phyloP scores from a whole-genome alignment of 768 basidiomycete species.

The Leccinum rimulosum region DNA sequence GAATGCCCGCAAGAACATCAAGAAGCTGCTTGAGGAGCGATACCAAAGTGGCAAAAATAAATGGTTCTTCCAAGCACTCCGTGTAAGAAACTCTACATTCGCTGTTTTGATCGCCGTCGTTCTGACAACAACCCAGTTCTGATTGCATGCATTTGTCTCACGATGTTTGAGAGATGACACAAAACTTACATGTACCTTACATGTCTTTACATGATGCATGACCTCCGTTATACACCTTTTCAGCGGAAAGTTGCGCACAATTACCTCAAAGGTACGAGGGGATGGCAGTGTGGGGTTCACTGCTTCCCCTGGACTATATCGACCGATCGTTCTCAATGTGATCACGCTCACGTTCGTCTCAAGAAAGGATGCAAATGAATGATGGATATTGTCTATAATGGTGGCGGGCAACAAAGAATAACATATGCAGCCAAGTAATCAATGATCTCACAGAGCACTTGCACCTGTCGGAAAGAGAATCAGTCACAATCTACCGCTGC shows the following conservation, averaged over 20 bases:
- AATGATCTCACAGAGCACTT: conserved; percentile 42
- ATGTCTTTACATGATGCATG: conserved; percentile 31
- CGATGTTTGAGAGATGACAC: conserved; percentile 19
- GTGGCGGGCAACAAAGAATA: conserved; percentile 8
- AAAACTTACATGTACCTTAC: conserved; percentile 41
- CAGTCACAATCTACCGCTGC: background rate
- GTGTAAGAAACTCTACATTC: conserved; percentile 46
- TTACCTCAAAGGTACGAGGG: background rate
- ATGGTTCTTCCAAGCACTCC: conserved; percentile 92
- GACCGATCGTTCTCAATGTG: background rate
- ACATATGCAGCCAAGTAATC: conserved; percentile 14
- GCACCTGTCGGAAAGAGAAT: conserved; percentile 36
- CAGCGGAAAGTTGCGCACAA: background rate
- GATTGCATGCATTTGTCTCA: conserved; percentile 18
- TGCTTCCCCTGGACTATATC: background rate
- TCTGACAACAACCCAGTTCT: conserved; percentile 31
- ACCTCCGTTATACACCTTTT: conserved; percentile 14
- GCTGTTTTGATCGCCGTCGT: background rate
- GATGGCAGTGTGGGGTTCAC: too few relatives aligned
- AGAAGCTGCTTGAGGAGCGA: conserved; percentile 95
- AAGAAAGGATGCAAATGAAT: conserved; percentile 11
- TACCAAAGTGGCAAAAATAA: conserved; percentile 94
- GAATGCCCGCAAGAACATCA: conserved; percentile 92
- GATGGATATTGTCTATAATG: conserved; percentile 23
- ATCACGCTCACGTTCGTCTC: conserved; percentile 2